These are phyloP conservation scores for Trametes meyenii DNA, from an alignment of 768 basidiomycete genomes.

Conservation along the genomic window DNA sequence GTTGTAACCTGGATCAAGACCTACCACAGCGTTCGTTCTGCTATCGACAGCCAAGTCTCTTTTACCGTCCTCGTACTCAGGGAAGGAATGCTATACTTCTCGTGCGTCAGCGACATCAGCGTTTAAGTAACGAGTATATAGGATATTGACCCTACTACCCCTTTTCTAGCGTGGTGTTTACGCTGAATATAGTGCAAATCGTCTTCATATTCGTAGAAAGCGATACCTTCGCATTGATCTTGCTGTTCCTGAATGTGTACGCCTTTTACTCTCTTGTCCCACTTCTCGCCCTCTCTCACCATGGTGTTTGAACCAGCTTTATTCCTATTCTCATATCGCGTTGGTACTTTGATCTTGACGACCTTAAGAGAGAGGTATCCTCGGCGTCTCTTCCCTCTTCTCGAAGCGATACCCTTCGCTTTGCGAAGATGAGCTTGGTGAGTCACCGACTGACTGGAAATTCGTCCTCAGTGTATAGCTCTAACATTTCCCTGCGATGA, in stretches of 20 bases:
- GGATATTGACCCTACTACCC: not conserved
- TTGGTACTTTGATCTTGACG: conserved; percentile 17
- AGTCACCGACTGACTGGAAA: not conserved
- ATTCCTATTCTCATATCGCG: conserved; percentile 24
- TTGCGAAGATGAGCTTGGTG: not conserved
- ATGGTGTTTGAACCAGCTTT: not conserved
- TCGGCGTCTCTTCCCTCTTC: conserved; percentile 1
- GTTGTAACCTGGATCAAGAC: conserved; percentile 24
- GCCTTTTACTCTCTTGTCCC: not conserved
- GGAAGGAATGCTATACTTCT: conserved; percentile 21
- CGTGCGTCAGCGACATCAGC: too few relatives aligned
- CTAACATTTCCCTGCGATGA: too few relatives aligned
- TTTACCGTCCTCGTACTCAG: conserved; percentile 16
- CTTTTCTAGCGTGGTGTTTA: conserved; percentile 8
- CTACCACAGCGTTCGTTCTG: conserved; percentile 1
- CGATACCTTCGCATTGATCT: not conserved
- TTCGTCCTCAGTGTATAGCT: too few relatives aligned
- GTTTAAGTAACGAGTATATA: too few relatives aligned
- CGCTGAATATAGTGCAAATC: conserved; percentile 22
- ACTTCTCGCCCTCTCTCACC: not conserved
- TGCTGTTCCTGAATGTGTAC: conserved; percentile 17
- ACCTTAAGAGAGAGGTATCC: not conserved
- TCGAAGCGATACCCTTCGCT: not conserved
- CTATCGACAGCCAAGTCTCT: not conserved
- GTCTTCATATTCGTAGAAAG: conserved; percentile 6